Percentiles rank a stretch among this genome's conserved stretches.
Conservation (phyloP, 2,329 filamentous ascomycete species). For the Hypoxylon sp. region DNA sequence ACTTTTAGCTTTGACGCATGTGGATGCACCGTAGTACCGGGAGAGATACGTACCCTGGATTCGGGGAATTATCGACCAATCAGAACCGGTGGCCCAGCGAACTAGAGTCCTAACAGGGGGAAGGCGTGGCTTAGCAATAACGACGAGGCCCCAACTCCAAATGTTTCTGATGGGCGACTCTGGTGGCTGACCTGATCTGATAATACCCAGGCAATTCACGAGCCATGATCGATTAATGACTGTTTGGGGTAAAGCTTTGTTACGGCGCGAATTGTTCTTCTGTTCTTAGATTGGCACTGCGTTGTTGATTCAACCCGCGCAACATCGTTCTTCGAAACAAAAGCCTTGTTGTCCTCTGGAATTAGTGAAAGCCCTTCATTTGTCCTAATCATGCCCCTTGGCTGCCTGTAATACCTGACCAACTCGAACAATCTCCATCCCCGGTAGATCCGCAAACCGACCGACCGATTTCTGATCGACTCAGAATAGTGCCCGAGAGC, state of each 20-base stretch:
- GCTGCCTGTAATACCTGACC: constrained; percentile 24
- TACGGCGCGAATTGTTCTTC: constrained; percentile 6
- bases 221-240: constrained; percentile 12
- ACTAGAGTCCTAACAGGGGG: background rate
- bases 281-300: background rate
- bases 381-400: constrained; percentile 24
- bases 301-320: constrained; percentile 2
- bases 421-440: background rate
- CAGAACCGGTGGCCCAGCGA: background rate
- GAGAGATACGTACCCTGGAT: constrained; percentile 28
- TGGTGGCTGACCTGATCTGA: constrained; percentile 7
- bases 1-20: constrained; percentile 21
- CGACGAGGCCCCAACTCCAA: constrained; percentile 14
- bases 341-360: background rate
- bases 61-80: constrained; percentile 11
- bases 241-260: constrained; percentile 2
- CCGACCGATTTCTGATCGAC: constrained; percentile 5
- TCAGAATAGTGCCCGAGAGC: background rate
- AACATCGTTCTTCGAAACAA: background rate
- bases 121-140: constrained; percentile 34
- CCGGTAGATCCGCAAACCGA: constrained; percentile 9
- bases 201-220: constrained; percentile 4
- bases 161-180: constrained; percentile 13
- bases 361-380: constrained; percentile 5
- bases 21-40: constrained; percentile 27